These are phyloP conservation scores for Coemansia sp. DNA, from an alignment of 192 early-diverging fungal species.

Conservation along the genomic window DNA sequence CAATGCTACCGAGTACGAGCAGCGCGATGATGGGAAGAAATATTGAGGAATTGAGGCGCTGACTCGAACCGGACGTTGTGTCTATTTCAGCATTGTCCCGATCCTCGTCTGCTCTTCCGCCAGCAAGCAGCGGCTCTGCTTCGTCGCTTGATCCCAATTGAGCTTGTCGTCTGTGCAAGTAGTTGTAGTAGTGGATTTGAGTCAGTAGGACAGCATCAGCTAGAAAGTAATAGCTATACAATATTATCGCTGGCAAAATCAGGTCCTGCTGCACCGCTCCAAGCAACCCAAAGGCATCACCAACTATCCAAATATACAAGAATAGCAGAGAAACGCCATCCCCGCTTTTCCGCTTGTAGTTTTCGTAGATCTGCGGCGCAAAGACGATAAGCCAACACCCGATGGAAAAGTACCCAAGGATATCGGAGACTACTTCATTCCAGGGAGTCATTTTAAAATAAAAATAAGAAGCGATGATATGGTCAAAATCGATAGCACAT, in stretches of 20 bases:
- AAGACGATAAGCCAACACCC: constrained; percentile 75
- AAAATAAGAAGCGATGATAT: background rate
- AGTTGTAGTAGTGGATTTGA: constrained; percentile 76
- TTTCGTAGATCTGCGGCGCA: constrained; percentile 74
- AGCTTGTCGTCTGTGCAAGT: constrained; percentile 12
- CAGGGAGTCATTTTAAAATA: constrained; percentile 12
- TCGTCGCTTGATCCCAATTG: background rate
- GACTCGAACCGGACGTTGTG: background rate
- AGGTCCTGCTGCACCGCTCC: constrained; percentile 67
- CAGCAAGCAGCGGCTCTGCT: background rate
- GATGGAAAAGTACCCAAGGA: constrained; percentile 65
- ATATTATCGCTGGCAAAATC: constrained; percentile 64
- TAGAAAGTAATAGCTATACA: constrained; percentile 68
- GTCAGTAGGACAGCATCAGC: constrained; percentile 64
- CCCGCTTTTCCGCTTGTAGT: constrained; percentile 69
- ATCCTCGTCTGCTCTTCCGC: background rate
- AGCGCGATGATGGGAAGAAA: background rate
- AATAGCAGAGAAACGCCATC: constrained; percentile 69
- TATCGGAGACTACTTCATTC: constrained; percentile 55
- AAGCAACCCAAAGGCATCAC: constrained; percentile 68
- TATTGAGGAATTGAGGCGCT: background rate
- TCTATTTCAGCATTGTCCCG: background rate
- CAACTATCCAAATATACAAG: constrained; percentile 70
- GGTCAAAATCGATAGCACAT: too few species aligned
- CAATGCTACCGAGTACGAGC: background rate